Evolutionary conservation across 2,329 filamentous ascomycete species (phyloP).

Genomic region (Cyphellophora attinorum): DNA sequence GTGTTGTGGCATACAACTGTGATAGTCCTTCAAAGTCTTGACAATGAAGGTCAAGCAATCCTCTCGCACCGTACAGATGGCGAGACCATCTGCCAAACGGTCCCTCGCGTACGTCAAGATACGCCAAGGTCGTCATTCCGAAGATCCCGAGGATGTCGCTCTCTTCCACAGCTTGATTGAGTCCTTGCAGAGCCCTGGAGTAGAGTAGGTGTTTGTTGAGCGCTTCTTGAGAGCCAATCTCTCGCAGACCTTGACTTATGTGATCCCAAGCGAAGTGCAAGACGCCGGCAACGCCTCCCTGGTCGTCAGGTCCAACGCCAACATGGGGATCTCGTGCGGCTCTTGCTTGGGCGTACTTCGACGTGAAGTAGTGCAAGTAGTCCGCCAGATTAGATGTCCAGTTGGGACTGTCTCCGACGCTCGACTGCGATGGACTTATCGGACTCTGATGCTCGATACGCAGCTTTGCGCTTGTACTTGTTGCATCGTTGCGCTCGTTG

Average conservation of each 20-base stretch:
- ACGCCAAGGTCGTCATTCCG: constrained; percentile 36
- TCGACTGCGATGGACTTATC: neutral
- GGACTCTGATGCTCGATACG: constrained; percentile 16
- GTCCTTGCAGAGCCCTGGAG: constrained; percentile 23
- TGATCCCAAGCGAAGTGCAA: constrained; percentile 19
- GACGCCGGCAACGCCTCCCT: too few species aligned
- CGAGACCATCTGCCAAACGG: constrained; percentile 25
- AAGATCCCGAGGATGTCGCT: constrained; percentile 34
- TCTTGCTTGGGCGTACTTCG: constrained; percentile 2
- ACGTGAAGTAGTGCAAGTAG: constrained; percentile 2
- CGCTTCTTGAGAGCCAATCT: constrained; percentile 14
- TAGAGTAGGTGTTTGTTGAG: constrained; percentile 22
- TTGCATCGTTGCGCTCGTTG: too few species aligned
- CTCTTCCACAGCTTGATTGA: constrained; percentile 29
- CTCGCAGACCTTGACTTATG: constrained; percentile 11
- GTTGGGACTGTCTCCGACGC: constrained; percentile 1
- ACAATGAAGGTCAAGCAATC: constrained; percentile 5
- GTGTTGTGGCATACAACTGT: constrained; percentile 2
- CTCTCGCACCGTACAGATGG: constrained; percentile 3
- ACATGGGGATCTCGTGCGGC: too few species aligned
- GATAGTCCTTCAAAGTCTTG: constrained; percentile 1
- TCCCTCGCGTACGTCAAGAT: constrained; percentile 34
- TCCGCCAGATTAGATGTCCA: constrained; percentile 3
- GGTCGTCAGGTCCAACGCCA: too few species aligned
- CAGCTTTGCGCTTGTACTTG: constrained; percentile 4